These are phyloP conservation scores for Trichosporon coremiiforme DNA, from an alignment of 1,284 basidiomycete species.

Conservation along the genomic window DNA sequence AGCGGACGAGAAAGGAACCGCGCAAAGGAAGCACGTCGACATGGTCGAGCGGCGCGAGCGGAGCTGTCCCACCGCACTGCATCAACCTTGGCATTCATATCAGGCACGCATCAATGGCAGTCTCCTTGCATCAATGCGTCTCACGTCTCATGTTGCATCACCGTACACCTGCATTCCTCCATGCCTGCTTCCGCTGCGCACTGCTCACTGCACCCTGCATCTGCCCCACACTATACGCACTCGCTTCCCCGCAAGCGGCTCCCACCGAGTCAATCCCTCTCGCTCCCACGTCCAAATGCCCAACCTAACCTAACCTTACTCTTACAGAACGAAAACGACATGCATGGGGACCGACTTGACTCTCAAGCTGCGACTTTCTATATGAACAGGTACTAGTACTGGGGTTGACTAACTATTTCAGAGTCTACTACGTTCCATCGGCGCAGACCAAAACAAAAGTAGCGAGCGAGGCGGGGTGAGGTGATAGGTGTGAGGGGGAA, in stretches of 20 bases:
- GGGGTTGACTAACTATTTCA: neutral
- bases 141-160: constrained; percentile 14
- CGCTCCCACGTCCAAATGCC: neutral
- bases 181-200: neutral
- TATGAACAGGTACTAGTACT: constrained; percentile 13
- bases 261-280: neutral
- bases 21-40: neutral
- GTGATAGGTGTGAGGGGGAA: neutral
- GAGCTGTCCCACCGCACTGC: neutral
- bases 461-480: neutral
- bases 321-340: constrained; percentile 12
- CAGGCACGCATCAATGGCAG: constrained; percentile 1
- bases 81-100: neutral
- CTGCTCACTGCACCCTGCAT: neutral
- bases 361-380: neutral
- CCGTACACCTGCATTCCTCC: too few relatives aligned
- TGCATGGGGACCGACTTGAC: constrained; percentile 4
- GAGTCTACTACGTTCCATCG: neutral
- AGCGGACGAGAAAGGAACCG: neutral
- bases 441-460: neutral
- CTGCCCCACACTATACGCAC: neutral
- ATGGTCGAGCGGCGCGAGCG: too few relatives aligned
- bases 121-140: neutral
- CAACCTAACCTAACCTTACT: neutral
- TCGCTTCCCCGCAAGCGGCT: neutral